These are phyloP conservation scores for Plasmodium malariae DNA, from an alignment of 169 alveolate genomes.

Conservation along the genomic window DNA sequence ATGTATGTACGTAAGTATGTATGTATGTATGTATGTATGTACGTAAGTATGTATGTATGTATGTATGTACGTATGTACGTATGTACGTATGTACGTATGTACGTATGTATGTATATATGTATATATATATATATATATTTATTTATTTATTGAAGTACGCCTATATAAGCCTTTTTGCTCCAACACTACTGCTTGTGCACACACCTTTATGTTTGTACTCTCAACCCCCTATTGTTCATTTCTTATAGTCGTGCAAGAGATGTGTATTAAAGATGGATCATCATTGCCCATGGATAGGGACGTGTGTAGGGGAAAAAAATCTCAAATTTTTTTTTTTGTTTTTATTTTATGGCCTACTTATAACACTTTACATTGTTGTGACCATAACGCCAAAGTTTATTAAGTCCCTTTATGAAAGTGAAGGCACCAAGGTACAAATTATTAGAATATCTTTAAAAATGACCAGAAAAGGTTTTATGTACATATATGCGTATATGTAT, in stretches of 20 bases:
- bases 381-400: slow-evolving; percentile 45
- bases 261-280: slow-evolving; percentile 72
- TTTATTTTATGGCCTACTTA: slow-evolving; percentile 33
- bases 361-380: slow-evolving; percentile 19
- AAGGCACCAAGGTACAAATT: slow-evolving; percentile 15
- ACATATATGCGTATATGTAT: too few species aligned
- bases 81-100: too few species aligned
- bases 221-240: neutral
- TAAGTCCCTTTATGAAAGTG: slow-evolving; percentile 24
- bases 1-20: too few species aligned
- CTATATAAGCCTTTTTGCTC: too few species aligned
- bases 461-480: too few species aligned
- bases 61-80: too few species aligned
- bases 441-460: too few species aligned
- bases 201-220: neutral
- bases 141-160: neutral
- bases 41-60: too few species aligned
- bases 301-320: slow-evolving; percentile 69
- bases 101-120: neutral
- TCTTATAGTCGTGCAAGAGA: slow-evolving; percentile 20
- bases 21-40: too few species aligned
- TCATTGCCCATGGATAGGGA: slow-evolving; percentile 76
- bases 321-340: slow-evolving; percentile 51
- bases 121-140: neutral
- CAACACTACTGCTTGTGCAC: too few species aligned